Base-by-base conservation (phyloP, 1,284 basidiomycete species). In the Ceratobasidium sp. region DNA sequence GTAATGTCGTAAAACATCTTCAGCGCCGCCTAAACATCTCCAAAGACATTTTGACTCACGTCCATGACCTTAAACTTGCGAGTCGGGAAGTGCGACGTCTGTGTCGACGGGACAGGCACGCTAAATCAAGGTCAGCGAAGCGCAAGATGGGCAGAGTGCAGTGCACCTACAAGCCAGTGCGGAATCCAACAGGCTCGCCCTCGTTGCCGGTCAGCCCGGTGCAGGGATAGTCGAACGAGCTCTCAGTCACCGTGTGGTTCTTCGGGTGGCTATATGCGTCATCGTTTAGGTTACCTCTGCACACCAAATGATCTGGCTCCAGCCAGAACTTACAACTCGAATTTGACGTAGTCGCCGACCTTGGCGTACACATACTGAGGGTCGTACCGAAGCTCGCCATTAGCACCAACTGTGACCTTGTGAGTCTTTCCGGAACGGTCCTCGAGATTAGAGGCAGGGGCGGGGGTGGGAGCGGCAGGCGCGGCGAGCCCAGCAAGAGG, bases 221-320 rank as follows among this genome's bases (percentile, higher is more conserved):
- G 56, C 68, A 72, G 6, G 68, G 68, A 14, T 46, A 13, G 16
- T 59, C 22, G 68, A 71, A 71, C 53, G 68, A 71, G 41, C 68
- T 71, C 54, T 71, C 68, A 13, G 68, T 71, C 53, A 71, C 68
- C 16, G 68, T 71, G 54, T 71, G 68, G 54, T 71, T 71, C 54
- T 71, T 71, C 39, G 68, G 68, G 54, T 71, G 68, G 49, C 68
- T 71, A 27, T 29, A 61, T 48, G 46, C n/a, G n/a, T n/a, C n/a
- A n/a, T n/a, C n/a, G n/a, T n/a, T n/a, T n/a, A n/a, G n/a, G n/a
- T n/a, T n/a, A 48, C 16, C 19, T 19, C 46, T 19, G 16, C n/a
- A 19, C 13, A 19, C 6, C 31, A 34, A 34, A 34, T 34, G 34
- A 2, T 34, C 34, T 3, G 34, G 8, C 34, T 34, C 34, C 2